Percentiles rank a stretch among this genome's conserved stretches.
phyloP scores from a whole-genome alignment of 129 eudicot genomes.

The Flaveria trinervia region DNA sequence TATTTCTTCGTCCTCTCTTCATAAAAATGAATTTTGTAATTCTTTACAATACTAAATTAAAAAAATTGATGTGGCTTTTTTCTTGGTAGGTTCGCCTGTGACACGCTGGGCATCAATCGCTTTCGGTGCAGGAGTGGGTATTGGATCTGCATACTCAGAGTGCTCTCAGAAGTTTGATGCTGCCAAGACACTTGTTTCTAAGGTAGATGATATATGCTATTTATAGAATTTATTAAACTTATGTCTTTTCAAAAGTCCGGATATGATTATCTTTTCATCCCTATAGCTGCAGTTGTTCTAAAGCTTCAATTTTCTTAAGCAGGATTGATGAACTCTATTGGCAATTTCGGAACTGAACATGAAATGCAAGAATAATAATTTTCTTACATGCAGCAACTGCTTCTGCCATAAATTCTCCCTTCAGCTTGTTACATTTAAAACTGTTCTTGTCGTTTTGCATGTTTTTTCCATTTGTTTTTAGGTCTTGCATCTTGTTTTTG shows the following conservation, averaged over 20 bases:
- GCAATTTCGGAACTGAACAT: neutral
- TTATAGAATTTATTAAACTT: neutral
- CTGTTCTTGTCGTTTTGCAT: neutral
- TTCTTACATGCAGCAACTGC: neutral
- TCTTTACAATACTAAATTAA: neutral
- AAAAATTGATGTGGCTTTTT: neutral
- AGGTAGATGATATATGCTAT: constrained; percentile 31
- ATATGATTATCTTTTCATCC: neutral
- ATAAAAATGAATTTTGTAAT: neutral
- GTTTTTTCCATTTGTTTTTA: neutral
- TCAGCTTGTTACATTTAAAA: neutral
- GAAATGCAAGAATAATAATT: constrained; percentile 22
- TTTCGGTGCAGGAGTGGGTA: constrained; percentile 88
- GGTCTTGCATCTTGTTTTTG: no score
- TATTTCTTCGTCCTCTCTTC: neutral
- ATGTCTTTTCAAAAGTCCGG: neutral
- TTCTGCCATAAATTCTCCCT: no score
- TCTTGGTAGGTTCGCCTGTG: constrained; percentile 64
- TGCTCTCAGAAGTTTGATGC: constrained; percentile 63
- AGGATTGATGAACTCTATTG: constrained; percentile 13
- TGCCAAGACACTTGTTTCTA: constrained; percentile 29
- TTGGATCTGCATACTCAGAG: constrained; percentile 89
- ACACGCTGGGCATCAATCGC: constrained; percentile 94
- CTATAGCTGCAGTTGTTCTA: neutral
- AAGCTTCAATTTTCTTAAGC: neutral